Base-by-base conservation (phyloP, 345 rosid genomes). In the Mercurialis annua region DNA sequence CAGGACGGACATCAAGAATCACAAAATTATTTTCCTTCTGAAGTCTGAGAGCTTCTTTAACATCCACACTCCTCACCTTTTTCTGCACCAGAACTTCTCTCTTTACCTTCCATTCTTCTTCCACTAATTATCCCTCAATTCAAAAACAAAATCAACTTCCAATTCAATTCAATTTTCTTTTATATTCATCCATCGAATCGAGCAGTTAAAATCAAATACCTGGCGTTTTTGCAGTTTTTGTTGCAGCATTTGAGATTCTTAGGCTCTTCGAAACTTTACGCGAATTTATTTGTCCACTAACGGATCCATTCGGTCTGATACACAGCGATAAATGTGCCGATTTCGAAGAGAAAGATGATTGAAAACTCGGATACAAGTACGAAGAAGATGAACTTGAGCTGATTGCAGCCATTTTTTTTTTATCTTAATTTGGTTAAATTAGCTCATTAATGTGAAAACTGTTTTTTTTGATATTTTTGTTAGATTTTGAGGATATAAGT, bases 1-100 rank as follows among this genome's bases (percentile, higher is more conserved):
- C 97, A 49, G 99, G 99, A 34, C 99, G 75, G 6, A 94, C 96
- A 36, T 94, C 99, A 70, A 94, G 99, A 75, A 94, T 94, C 73
- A 94, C 96, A 74, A 94, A 94, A 59, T 87, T 91, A 74, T 94
- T 94, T 76, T 94, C 99, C 72, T 89, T 71, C 67, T 91, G 99
- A 73, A 94, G 95, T n/a, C 97, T 83, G 43, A 80, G 71, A 63
- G 99, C 97, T 86, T 94, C 99, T 77, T 94, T 91, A 57, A 83
- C 92, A n/a, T 94, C 97, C 62, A 94, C 92, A 57, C 99, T 86
- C 73, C 99, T 81, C 9, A 90, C 97, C 89, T 86, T 89, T 80
- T 94, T 94, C 87, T 91, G 80, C 58, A 85, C 68, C 8, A 94
- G 90, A 30, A 85, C 36, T 59, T 86, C 92, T 70, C 99, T 87